Evolutionary conservation across 257 asterid species (phyloP).

Genomic region (Striga asiatica): DNA sequence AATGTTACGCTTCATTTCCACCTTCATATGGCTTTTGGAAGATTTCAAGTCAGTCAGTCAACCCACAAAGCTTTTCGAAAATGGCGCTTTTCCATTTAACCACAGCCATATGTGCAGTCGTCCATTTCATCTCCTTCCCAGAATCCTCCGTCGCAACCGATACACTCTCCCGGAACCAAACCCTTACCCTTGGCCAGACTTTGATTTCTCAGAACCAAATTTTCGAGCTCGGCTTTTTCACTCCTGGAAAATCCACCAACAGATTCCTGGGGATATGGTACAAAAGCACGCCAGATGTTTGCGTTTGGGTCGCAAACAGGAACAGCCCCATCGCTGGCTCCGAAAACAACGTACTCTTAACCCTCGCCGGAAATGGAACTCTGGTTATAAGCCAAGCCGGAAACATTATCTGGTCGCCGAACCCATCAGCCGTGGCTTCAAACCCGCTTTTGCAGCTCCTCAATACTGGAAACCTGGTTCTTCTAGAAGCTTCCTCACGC

Average conservation of each 20-base stretch:
- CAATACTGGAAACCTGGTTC: slow-evolving; percentile 23
- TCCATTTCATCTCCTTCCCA: not conserved
- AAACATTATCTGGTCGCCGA: slow-evolving; percentile 16
- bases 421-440: slow-evolving; percentile 1
- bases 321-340: slow-evolving; percentile 13
- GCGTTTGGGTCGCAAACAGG: slow-evolving; percentile 28
- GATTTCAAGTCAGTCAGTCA: no score
- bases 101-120: not conserved
- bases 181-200: slow-evolving; percentile 1
- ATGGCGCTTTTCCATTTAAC: not conserved
- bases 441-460: slow-evolving; percentile 17
- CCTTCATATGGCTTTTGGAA: no score
- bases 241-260: slow-evolving; percentile 19
- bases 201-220: slow-evolving; percentile 17
- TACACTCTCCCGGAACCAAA: slow-evolving; percentile 18
- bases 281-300: slow-evolving; percentile 15
- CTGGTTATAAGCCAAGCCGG: not conserved
- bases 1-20: no score
- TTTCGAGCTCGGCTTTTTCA: slow-evolving; percentile 29
- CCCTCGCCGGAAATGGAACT: slow-evolving; percentile 5
- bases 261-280: slow-evolving; percentile 24
- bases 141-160: not conserved
- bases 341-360: not conserved
- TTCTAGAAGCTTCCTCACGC: not conserved
- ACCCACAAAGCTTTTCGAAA: no score